Base-by-base conservation (phyloP, 2,329 filamentous ascomycete species). In the Beauveria sp. region DNA sequence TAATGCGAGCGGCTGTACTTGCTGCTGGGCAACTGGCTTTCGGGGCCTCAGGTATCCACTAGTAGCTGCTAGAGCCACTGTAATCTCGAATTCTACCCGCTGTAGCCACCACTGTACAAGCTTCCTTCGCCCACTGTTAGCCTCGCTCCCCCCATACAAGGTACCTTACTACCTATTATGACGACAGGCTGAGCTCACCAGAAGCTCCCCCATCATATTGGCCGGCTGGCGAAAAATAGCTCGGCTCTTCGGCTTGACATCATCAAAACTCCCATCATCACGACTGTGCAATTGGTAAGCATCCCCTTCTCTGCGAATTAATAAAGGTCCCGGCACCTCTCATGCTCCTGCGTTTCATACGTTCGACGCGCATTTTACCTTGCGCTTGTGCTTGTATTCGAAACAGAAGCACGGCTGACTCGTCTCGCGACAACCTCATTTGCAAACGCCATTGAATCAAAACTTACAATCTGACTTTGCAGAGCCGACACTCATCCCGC, bases 221-320 rank as follows among this genome's bases (percentile, higher is more conserved):
- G 34, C 34, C 24, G 5, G 49, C 52, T 28, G 56, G 45, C 30
- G 42, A 63, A 55, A 55, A 51, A 49, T 45, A 60, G 61, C 61
- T 63, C 52, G 61, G 52, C 59, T 26, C 20, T 61, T 54, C 53
- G 52, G 55, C 52, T 58, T 57, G 58, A 57, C 62, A 63, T 58
- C 53, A 60, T 58, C 62, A 55, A 47, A 40, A 30, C 28, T 42
- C 18, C 30, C 22, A 43, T 42, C 45, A 49, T 47, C 46, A 22
- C 47, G 16, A 43, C 54, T n/a, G n/a, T 54, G 47, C 49, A 54
- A 43, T 56, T 64, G 63, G 63, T 62, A 63, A 65, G 59, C 54
- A 43, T 38, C 9, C 28, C 40, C 40, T 8, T 54, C 42, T 16
- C 28, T 14, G 14, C 58, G n/a, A 8, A 1, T 47, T 10, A 40